Conservation (phyloP, 306 rosid genomes). For the Lotus japonicus region DNA sequence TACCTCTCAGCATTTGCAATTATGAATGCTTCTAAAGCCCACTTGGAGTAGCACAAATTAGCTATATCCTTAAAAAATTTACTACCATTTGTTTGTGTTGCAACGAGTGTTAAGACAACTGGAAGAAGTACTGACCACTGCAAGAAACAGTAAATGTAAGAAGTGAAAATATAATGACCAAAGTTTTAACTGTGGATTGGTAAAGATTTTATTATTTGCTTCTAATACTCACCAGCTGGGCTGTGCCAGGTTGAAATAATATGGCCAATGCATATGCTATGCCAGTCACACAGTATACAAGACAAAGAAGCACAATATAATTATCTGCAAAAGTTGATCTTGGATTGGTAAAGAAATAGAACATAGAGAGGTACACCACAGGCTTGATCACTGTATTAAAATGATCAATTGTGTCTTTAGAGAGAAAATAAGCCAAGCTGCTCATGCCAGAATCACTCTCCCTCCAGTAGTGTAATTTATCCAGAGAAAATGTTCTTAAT, state of each 20-base stretch:
- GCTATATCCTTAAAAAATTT: slow-evolving; percentile 40
- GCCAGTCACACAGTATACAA: slow-evolving; percentile 83
- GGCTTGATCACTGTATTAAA: slow-evolving; percentile 69
- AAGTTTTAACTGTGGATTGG: background rate
- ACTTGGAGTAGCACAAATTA: slow-evolving; percentile 55
- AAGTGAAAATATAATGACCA: background rate
- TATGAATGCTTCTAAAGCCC: slow-evolving; percentile 79
- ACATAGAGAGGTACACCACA: slow-evolving; percentile 68
- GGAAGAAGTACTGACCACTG: slow-evolving; percentile 81
- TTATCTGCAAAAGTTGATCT: slow-evolving; percentile 68
- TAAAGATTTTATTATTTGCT: background rate
- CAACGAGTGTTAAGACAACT: slow-evolving; percentile 63
- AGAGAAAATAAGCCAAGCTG: slow-evolving; percentile 80
- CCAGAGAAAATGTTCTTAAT: slow-evolving; percentile 67
- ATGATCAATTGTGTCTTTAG: slow-evolving; percentile 74
- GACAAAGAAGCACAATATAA: slow-evolving; percentile 60
- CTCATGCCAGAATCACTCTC: slow-evolving; percentile 79
- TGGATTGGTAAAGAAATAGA: slow-evolving; percentile 70
- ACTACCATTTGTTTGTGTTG: slow-evolving; percentile 45
- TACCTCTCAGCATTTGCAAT: slow-evolving; percentile 77
- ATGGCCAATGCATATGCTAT: slow-evolving; percentile 67
- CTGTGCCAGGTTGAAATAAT: slow-evolving; percentile 66
- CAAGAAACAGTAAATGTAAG: slow-evolving; percentile 26
- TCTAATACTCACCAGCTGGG: slow-evolving; percentile 63
- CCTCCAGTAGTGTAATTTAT: slow-evolving; percentile 71